Conservation (phyloP, 306 rosid genomes). For the Heteromeles arbutifolia region DNA sequence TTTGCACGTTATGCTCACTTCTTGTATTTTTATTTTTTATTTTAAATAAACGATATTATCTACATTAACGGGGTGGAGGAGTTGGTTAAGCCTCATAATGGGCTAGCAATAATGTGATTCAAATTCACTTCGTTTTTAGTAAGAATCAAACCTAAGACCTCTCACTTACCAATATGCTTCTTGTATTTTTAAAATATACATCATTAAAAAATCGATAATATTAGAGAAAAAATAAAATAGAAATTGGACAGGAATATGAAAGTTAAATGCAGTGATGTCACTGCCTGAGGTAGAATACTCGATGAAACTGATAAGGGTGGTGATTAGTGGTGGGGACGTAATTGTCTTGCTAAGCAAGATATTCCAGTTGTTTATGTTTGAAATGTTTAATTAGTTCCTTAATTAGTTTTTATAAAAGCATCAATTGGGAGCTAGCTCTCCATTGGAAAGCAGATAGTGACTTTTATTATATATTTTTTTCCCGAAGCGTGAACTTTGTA, state of each 20-base stretch:
- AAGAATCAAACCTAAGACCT: too few relatives aligned
- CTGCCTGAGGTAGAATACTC: neutral
- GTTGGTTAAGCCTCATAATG: too few relatives aligned
- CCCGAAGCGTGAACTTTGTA: neutral
- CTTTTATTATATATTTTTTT: neutral
- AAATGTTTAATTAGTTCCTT: neutral
- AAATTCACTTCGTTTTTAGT: too few relatives aligned
- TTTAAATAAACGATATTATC: too few relatives aligned
- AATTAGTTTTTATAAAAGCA: slow-evolving; percentile 6
- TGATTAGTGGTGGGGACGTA: neutral
- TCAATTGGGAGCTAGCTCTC: neutral
- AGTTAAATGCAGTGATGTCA: slow-evolving; percentile 22
- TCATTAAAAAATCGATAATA: too few relatives aligned
- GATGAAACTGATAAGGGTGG: neutral
- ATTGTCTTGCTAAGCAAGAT: slow-evolving; percentile 18
- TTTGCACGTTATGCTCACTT: neutral
- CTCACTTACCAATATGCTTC: too few relatives aligned
- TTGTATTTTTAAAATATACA: too few relatives aligned
- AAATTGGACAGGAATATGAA: neutral
- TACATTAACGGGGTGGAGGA: too few relatives aligned
- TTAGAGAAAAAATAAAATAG: too few relatives aligned
- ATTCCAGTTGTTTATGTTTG: slow-evolving; percentile 21
- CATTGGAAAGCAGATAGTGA: neutral
- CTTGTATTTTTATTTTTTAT: neutral
- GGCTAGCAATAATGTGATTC: too few relatives aligned